Conservation (phyloP, 345 rosid genomes). For the Carallia brachiata region DNA sequence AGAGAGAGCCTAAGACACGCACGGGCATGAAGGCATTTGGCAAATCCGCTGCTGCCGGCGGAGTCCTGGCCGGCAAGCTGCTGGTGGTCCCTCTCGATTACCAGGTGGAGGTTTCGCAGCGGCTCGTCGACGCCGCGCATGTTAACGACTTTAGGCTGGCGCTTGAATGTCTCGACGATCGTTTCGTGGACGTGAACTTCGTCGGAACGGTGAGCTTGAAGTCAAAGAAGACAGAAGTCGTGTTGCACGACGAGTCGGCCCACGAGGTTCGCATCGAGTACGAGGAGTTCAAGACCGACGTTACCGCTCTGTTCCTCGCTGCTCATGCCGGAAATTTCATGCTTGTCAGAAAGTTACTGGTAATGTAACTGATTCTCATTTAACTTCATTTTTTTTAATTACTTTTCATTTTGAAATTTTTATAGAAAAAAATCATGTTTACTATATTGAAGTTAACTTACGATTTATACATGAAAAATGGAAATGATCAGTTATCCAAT, state of each 20-base stretch:
- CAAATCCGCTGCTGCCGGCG: constrained; percentile 2
- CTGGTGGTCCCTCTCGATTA: constrained; percentile 19
- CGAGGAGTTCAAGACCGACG: constrained; percentile 90
- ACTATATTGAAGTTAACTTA: too few species aligned
- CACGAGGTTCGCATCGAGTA: constrained; percentile 62
- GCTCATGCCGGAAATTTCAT: constrained; percentile 67
- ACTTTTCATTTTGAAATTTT: too few species aligned
- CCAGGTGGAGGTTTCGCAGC: constrained; percentile 20
- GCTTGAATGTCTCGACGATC: constrained; percentile 57
- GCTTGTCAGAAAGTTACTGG: constrained; percentile 78
- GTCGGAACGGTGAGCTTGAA: constrained; percentile 77
- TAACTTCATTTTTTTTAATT: not conserved
- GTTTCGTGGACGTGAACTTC: constrained; percentile 81
- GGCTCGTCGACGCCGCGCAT: constrained; percentile 22
- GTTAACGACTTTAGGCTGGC: constrained; percentile 22
- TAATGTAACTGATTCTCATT: constrained; percentile 27
- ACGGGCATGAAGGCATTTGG: constrained; percentile 12
- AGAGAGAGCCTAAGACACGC: too few species aligned
- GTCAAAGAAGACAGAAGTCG: constrained; percentile 61
- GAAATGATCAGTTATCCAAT: too few species aligned
- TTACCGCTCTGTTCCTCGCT: constrained; percentile 84
- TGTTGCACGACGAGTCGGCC: constrained; percentile 59
- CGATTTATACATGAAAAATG: too few species aligned
- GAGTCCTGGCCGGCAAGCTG: constrained; percentile 4
- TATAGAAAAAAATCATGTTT: too few species aligned